Evolutionary conservation across 805 yeast genomes (phyloP).

Genomic region (Sungouiozyma ichnusensis): DNA sequence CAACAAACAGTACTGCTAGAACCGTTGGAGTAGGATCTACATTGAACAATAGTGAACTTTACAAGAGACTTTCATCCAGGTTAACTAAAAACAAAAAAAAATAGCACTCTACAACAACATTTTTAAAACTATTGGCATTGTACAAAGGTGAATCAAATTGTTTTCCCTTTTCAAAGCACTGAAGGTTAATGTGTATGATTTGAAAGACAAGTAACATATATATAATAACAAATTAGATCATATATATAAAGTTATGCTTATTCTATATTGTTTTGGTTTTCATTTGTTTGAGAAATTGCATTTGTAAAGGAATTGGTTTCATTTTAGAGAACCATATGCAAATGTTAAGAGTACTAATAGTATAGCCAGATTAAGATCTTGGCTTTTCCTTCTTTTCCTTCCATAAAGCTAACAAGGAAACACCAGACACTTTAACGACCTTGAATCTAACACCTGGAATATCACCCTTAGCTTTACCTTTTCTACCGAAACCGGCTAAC

Average conservation of each 20-base stretch:
- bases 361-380: slow-evolving; percentile 61
- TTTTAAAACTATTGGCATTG: neutral
- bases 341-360: neutral
- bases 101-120: neutral
- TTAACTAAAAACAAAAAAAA: slow-evolving; percentile 22
- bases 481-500: slow-evolving; percentile 99
- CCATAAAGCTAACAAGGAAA: slow-evolving; percentile 98
- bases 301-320: neutral
- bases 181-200: neutral
- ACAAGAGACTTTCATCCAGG: slow-evolving; percentile 55
- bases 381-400: slow-evolving; percentile 99
- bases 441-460: slow-evolving; percentile 99
- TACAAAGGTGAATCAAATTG: too few species aligned
- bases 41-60: slow-evolving; percentile 61
- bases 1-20: slow-evolving; percentile 29
- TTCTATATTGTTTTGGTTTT: neutral
- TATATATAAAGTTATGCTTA: neutral
- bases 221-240: neutral
- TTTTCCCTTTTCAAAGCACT: too few species aligned
- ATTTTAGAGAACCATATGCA: neutral
- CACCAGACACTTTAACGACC: slow-evolving; percentile 99
- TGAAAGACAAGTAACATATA: neutral
- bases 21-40: slow-evolving; percentile 42
- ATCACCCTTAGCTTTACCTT: slow-evolving; percentile 99
- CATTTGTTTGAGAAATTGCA: neutral